Percentiles rank a stretch among this genome's conserved stretches.
Evolutionary conservation across 306 rosid species (phyloP).

Genomic region (Oxytropis ochrocephala): DNA sequence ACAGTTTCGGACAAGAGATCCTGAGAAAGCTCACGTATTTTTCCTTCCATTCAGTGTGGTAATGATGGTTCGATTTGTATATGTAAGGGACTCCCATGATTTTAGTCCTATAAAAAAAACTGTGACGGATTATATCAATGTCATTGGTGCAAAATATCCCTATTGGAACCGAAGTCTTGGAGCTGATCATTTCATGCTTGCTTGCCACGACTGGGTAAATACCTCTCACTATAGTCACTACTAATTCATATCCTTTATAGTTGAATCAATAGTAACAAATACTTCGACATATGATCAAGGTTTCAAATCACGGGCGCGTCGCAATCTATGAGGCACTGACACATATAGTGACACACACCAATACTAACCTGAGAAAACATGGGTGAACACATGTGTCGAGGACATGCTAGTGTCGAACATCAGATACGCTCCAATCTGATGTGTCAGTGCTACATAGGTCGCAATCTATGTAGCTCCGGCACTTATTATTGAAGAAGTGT

Average conservation of each 20-base stretch:
- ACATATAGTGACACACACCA: too few species aligned
- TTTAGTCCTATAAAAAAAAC: slow-evolving; percentile 50
- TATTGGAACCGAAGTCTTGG: slow-evolving; percentile 88
- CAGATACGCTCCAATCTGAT: too few species aligned
- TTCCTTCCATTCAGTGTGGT: slow-evolving; percentile 72
- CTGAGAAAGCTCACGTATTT: slow-evolving; percentile 68
- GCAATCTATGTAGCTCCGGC: too few species aligned
- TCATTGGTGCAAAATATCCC: slow-evolving; percentile 48
- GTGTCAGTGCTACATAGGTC: too few species aligned
- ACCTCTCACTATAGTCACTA: not conserved
- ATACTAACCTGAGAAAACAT: too few species aligned
- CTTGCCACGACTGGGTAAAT: slow-evolving; percentile 91
- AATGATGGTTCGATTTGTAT: slow-evolving; percentile 68
- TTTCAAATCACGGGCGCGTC: too few species aligned
- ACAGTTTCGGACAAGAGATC: slow-evolving; percentile 53
- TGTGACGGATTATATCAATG: slow-evolving; percentile 53
- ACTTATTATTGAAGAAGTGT: too few species aligned
- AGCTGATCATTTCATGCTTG: slow-evolving; percentile 80
- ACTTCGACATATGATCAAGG: too few species aligned
- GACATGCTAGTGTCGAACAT: too few species aligned
- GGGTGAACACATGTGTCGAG: too few species aligned
- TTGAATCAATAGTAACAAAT: too few species aligned
- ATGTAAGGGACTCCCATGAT: slow-evolving; percentile 47
- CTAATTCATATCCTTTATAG: not conserved
- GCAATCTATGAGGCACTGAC: too few species aligned